phyloP scores from a whole-genome alignment of 1,139 yeast species.

The Suhomyces maxii region DNA sequence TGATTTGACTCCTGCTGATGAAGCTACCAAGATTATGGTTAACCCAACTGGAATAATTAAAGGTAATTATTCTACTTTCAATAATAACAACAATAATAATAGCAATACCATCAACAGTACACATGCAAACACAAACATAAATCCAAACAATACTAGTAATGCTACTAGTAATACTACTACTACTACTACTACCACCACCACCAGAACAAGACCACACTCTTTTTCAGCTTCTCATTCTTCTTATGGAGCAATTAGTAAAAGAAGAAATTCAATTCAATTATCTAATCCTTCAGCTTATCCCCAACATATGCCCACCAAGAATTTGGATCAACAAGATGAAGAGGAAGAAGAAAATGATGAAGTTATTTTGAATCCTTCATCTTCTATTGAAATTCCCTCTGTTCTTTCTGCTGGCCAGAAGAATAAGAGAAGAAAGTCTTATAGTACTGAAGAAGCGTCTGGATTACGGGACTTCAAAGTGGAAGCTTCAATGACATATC shows the following conservation, averaged over 20 bases:
- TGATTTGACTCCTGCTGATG: slow-evolving; percentile 5
- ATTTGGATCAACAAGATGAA: slow-evolving; percentile 4
- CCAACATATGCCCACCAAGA: slow-evolving; percentile 4
- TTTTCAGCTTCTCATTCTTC: slow-evolving; percentile 14
- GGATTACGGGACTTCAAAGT: slow-evolving; percentile 1
- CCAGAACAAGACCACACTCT: slow-evolving; percentile 10
- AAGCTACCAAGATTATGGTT: slow-evolving; percentile 13
- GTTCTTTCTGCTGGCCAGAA: slow-evolving; percentile 14
- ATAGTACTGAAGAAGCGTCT: slow-evolving; percentile 4
- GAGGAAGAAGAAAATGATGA: slow-evolving; percentile 9
- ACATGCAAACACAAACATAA: too few relatives aligned
- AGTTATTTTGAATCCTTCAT: slow-evolving; percentile 1
- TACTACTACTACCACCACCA: too few relatives aligned
- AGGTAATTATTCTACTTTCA: slow-evolving; percentile 6
- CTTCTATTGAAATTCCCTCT: background rate
- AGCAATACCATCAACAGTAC: background rate
- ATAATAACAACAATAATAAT: background rate
- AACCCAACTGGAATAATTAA: slow-evolving; percentile 16
- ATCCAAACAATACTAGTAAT: background rate
- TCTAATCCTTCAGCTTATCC: slow-evolving; percentile 7
- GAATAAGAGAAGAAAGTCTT: slow-evolving; percentile 16
- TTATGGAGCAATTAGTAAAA: slow-evolving; percentile 9
- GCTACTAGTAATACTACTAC: too few relatives aligned
- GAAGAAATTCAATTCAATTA: slow-evolving; percentile 14
- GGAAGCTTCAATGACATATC: slow-evolving; percentile 5